phyloP scores from a whole-genome alignment of 768 basidiomycete species.

The Tylopilus plumbeoviolaceoides region DNA sequence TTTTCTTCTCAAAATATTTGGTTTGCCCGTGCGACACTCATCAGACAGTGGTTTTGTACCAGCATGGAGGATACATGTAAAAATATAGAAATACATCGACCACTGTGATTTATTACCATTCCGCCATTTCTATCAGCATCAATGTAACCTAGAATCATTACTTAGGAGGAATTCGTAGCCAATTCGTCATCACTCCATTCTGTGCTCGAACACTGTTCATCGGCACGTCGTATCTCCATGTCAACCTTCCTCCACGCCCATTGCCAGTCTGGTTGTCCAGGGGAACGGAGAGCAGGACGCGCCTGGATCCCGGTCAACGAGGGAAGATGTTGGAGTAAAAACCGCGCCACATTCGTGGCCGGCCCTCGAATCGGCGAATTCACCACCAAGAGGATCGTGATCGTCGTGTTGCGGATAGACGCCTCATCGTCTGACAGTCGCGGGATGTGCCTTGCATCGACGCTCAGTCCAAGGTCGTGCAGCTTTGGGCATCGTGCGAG shows the following conservation, averaged over 20 bases:
- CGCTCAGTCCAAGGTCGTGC: background rate
- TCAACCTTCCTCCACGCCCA: background rate
- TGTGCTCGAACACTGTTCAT: no score
- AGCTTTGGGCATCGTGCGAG: slow-evolving; percentile 1
- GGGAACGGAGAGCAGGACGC: background rate
- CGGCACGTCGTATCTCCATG: background rate
- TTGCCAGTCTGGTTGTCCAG: background rate
- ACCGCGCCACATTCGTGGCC: background rate
- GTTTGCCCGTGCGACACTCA: no score
- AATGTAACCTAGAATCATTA: no score
- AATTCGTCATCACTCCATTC: no score
- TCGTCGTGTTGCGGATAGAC: background rate
- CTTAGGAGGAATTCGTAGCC: no score
- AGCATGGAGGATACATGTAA: no score
- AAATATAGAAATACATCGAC: no score
- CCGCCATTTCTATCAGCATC: no score
- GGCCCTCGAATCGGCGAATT: slow-evolving; percentile 4
- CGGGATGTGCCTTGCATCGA: slow-evolving; percentile 5
- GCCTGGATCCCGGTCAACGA: background rate
- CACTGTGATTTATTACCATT: no score
- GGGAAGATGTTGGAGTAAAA: slow-evolving; percentile 5
- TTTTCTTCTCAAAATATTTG: no score
- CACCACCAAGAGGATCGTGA: background rate
- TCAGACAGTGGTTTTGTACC: no score
- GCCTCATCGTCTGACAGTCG: background rate